Evolutionary conservation across 805 yeast species (phyloP).

Genomic region (Yarrowia alimentaria): DNA sequence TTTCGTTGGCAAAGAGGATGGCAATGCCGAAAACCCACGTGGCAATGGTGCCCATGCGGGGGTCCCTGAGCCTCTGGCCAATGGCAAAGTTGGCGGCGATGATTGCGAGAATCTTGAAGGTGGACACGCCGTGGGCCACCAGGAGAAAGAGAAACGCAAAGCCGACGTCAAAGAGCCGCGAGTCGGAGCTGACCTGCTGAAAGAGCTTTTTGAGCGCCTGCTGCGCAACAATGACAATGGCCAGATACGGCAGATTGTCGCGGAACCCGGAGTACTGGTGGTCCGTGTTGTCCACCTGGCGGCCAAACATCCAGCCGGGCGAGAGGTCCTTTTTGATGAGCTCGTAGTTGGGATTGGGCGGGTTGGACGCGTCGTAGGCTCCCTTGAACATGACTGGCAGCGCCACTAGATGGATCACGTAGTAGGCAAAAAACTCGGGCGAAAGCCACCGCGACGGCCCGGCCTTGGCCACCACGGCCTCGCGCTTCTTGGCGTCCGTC

Average conservation of each 20-base stretch:
- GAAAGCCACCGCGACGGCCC: conserved; percentile 67
- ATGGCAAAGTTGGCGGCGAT: conserved; percentile 53
- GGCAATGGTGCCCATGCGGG: conserved; percentile 29
- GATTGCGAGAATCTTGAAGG: conserved; percentile 60
- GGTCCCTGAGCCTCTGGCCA: conserved; percentile 31
- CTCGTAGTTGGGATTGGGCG: conserved; percentile 63
- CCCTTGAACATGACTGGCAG: conserved; percentile 83
- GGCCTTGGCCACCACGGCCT: conserved; percentile 35
- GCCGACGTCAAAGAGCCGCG: conserved; percentile 64
- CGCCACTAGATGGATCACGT: conserved; percentile 57
- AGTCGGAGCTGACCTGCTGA: conserved; percentile 34
- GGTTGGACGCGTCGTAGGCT: conserved; percentile 74
- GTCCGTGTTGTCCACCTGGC: conserved; percentile 82
- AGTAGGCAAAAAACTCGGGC: conserved; percentile 69
- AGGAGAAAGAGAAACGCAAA: conserved; percentile 69
- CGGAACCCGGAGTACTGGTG: conserved; percentile 84
- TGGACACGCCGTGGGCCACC: conserved; percentile 78
- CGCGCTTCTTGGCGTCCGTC: conserved; percentile 37
- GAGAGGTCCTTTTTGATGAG: conserved; percentile 59
- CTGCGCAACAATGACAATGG: conserved; percentile 58
- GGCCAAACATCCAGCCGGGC: conserved; percentile 86
- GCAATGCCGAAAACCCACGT: conserved; percentile 82
- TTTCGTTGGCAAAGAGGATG: conserved; percentile 74
- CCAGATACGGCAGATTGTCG: conserved; percentile 65
- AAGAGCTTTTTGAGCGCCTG: conserved; percentile 46